Base-by-base conservation (phyloP, 2,329 filamentous ascomycete genomes). In the Drechslerella coelobrocha region DNA sequence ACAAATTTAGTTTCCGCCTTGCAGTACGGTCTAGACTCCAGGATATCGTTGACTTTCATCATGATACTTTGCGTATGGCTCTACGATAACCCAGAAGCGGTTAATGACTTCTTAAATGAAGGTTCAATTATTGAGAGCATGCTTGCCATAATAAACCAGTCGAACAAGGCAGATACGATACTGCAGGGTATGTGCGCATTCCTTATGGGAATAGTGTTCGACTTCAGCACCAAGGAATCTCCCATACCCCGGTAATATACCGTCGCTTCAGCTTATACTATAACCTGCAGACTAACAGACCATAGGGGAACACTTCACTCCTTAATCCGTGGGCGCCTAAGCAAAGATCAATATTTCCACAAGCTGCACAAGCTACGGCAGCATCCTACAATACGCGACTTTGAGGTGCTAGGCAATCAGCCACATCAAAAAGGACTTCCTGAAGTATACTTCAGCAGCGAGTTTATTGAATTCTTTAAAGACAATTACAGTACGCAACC, bases 211-310 rank as follows among this genome's bases (percentile, higher is more conserved):
- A 88, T 95, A 19, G 84, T 94, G 2, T 99, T 97, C 78, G 94
- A 99, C 76, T 99, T 97, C 77, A 97, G 93, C 8, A 97, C 93
- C 0, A 96, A 96, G 77, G 94, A 99, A 79, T 97, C 93, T 0
- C 91, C 94, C 0, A 88, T 99, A 55, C 86, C 93, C 4, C 85
- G 74, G 74, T 74, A 73, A 41, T 39, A 31, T 14, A 45, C 41
- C 39, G 43, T 14, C 19, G 14, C 27, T n/a, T 17, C n/a, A 26
- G 14, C n/a, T 27, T 12, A n/a, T 10, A 52, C 2, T 55, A 29
- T 29, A 31, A 14, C 12, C 34, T 12, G 2, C 10, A 43, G 14
- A 10, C 54, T 61, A 37, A 62, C 27, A 41, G 23, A 6, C 7
- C 21, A 8, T n/a, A 75, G 94, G 71, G 83, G 87, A 23, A 92